Conservation (phyloP, 169 alveolate genomes). For the Cryptosporidium felis region DNA sequence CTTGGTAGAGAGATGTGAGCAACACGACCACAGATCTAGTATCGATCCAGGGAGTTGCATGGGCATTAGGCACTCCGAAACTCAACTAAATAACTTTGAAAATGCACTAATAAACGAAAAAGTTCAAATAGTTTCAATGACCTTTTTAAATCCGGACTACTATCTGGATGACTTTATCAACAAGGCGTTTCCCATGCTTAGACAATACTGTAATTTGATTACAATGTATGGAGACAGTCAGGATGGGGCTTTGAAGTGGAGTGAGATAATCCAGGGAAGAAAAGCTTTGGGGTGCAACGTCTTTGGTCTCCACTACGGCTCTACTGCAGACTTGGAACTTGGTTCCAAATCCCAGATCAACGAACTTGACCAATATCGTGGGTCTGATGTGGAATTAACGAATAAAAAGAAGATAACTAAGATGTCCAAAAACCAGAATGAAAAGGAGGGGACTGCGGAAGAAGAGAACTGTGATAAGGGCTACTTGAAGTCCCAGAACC, state of each 20-base stretch:
- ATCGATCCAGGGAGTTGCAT: background rate
- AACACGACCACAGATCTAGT: constrained; percentile 56
- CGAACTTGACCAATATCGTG: background rate
- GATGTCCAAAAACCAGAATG: no score
- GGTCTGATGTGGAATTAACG: constrained; percentile 2
- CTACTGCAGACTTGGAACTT: background rate
- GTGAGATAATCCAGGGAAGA: constrained; percentile 77
- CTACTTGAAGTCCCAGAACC: no score
- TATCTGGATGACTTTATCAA: constrained; percentile 79
- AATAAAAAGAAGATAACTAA: no score
- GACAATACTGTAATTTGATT: constrained; percentile 84
- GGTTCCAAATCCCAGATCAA: constrained; percentile 26
- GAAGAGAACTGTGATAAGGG: no score
- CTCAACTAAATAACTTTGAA: background rate
- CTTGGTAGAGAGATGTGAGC: constrained; percentile 74
- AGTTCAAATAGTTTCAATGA: constrained; percentile 77
- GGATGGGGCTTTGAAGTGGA: constrained; percentile 80
- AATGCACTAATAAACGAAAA: background rate
- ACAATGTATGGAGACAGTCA: constrained; percentile 86
- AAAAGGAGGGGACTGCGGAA: no score
- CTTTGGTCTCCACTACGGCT: constrained; percentile 71
- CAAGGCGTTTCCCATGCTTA: constrained; percentile 80
- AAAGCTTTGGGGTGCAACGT: constrained; percentile 77
- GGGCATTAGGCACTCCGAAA: constrained; percentile 30
- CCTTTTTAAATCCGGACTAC: constrained; percentile 83